Base-by-base conservation (phyloP, 2,329 filamentous ascomycete species). In the Aspergillus fumigatus region DNA sequence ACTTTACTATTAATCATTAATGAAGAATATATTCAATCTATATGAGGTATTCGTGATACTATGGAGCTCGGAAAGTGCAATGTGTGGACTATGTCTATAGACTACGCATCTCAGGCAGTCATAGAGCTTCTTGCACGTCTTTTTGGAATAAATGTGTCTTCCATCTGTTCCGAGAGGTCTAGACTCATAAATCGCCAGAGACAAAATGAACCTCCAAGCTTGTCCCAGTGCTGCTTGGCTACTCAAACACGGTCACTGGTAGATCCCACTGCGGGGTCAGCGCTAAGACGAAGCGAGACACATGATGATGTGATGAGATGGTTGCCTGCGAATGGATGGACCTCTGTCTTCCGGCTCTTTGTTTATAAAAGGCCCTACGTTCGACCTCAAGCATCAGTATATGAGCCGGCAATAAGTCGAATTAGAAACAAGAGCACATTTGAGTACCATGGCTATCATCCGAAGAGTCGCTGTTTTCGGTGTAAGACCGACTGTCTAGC, bases 401-500 rank as follows among this genome's bases (percentile, higher is more conserved):
- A 23, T 23, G 4, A 17, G 14, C 32, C 32, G 7, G 32, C 5
- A 38, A 7, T 35, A 35, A 14, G 14, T 17, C 14, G 32, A 38
- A 17, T 17, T 14, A 17, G 32, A 38, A 38, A 38, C 5, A 38
- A 17, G 11, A 17, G 6, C 14, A 17, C 32, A 17, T 17, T 32
- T 38, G 32, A 3, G 32, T 1, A 17, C 21, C 21, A 45, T 45
- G 41, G 41, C 48, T 6, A 25, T 38, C 10, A 29, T 55, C 19
- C 53, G 48, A 5, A 55, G 48, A 53, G 54, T 56, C 26, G 50
- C 54, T 38, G 50, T 56, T 50, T 56, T 56, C 45, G 54, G 54
- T 4, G 54, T 56, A 53, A 9, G 54, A 50, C 11, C 19, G 7
- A 49, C 5, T 8, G 6, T 10, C 35, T n/a, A 7, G 17, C 19